Percentiles rank a stretch among this genome's conserved stretches.
Conservation (phyloP, 106 monocot genomes). For the Apostasia shenzhenica region DNA sequence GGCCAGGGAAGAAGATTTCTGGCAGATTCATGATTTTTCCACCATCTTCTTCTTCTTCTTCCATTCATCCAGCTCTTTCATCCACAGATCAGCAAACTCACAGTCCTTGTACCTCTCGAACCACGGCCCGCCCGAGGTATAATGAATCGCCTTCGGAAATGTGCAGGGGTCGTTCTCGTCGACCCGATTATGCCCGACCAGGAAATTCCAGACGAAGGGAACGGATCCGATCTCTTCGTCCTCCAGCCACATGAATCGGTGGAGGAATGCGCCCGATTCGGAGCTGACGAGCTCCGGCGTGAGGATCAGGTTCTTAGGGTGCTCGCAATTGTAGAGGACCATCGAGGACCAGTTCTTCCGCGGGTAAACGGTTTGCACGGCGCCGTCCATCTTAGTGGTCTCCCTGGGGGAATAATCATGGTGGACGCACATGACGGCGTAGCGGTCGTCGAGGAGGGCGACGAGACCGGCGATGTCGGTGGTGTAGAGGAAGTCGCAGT, state of each 20-base stretch:
- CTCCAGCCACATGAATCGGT: constrained; percentile 82
- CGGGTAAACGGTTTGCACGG: constrained; percentile 80
- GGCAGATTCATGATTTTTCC: too few species aligned
- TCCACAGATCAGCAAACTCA: constrained; percentile 82
- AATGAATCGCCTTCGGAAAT: constrained; percentile 72
- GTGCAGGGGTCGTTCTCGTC: constrained; percentile 30
- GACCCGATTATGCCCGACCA: constrained; percentile 78
- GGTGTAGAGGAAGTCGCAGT: constrained; percentile 89
- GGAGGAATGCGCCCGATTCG: constrained; percentile 77
- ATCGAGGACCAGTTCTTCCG: constrained; percentile 95
- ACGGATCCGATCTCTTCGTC: constrained; percentile 81
- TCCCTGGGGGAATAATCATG: constrained; percentile 79
- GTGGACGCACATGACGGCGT: constrained; percentile 81
- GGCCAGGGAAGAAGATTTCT: too few species aligned
- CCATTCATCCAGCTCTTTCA: constrained; percentile 59
- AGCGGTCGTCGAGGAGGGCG: constrained; percentile 41
- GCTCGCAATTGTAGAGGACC: constrained; percentile 90
- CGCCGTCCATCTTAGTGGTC: constrained; percentile 86
- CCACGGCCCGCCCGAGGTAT: constrained; percentile 88
- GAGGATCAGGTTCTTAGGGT: constrained; percentile 67
- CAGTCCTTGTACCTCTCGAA: constrained; percentile 79
- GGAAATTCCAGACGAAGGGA: constrained; percentile 81
- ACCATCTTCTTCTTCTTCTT: constrained; percentile 24
- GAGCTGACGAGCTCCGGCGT: constrained; percentile 66
- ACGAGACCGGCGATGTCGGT: constrained; percentile 48